phyloP scores from a whole-genome alignment of 1,284 basidiomycete genomes.

The Tylopilus sp. region DNA sequence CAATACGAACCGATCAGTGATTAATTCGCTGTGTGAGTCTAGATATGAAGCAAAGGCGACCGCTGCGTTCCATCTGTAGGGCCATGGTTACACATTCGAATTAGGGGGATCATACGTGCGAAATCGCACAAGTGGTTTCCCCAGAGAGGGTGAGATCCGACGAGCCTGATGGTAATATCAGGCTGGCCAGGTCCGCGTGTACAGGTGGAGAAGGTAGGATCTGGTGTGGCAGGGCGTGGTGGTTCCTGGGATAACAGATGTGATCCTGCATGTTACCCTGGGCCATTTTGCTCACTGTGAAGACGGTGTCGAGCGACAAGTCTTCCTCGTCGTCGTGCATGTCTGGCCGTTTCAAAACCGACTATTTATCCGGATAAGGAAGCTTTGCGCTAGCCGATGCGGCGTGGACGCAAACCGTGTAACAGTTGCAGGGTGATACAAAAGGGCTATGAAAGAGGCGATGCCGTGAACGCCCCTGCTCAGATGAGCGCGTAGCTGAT shows the following conservation, averaged over 20 bases:
- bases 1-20: slow-evolving; percentile 51
- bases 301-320: slow-evolving; percentile 34
- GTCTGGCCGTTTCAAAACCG: not conserved
- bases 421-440: too few species aligned
- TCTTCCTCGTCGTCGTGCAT: slow-evolving; percentile 5
- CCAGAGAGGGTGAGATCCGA: slow-evolving; percentile 89
- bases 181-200: slow-evolving; percentile 32
- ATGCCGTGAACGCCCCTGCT: not conserved
- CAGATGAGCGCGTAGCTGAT: not conserved
- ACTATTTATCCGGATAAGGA: not conserved
- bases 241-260: slow-evolving; percentile 35
- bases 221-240: slow-evolving; percentile 55
- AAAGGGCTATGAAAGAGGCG: not conserved
- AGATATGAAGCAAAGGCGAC: slow-evolving; percentile 71
- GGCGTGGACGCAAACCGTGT: not conserved
- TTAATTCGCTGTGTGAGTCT: slow-evolving; percentile 50
- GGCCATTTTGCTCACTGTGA: slow-evolving; percentile 30
- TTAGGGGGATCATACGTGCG: not conserved
- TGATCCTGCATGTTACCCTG: not conserved
- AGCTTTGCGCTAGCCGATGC: not conserved
- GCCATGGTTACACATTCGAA: not conserved
- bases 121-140: slow-evolving; percentile 74
- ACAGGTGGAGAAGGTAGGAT: slow-evolving; percentile 50
- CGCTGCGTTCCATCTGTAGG: slow-evolving; percentile 78
- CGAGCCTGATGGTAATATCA: slow-evolving; percentile 64